phyloP scores from a whole-genome alignment of 139 green algal species.

The Chlorella sorokiniana region DNA sequence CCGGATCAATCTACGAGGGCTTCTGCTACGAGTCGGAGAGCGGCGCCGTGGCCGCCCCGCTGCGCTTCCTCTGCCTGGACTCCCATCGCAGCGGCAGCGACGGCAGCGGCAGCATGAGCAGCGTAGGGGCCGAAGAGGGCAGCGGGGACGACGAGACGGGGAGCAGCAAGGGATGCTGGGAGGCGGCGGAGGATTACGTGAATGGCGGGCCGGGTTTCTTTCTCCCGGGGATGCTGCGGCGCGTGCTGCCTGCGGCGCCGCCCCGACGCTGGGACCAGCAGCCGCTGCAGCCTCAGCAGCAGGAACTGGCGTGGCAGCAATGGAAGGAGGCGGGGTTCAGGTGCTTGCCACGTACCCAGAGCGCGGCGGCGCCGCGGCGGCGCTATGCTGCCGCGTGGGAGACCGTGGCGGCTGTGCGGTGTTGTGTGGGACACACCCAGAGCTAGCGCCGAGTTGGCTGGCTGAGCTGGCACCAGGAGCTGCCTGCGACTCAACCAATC shows the following conservation, averaged over 20 bases:
- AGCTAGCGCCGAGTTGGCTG: conserved; percentile 55
- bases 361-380: not conserved
- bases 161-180: not conserved
- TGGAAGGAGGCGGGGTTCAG: conserved; percentile 9
- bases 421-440: conserved; percentile 67
- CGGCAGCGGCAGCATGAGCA: conserved; percentile 26
- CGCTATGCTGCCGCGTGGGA: conserved; percentile 34
- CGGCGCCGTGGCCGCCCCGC: conserved; percentile 49
- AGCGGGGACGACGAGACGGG: not conserved
- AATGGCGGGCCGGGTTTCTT: conserved; percentile 73
- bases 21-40: conserved; percentile 69
- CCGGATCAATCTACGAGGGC: conserved; percentile 48
- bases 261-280: not conserved
- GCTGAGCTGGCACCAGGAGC: not conserved
- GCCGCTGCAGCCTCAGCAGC: not conserved
- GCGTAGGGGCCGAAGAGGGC: not conserved
- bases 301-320: not conserved
- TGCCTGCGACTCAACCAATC: not conserved
- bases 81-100: not conserved
- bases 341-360: conserved; percentile 35
- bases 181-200: conserved; percentile 57
- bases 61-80: conserved; percentile 31
- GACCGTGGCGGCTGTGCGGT: conserved; percentile 26
- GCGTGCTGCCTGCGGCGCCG: too few relatives aligned
- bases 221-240: not conserved